phyloP scores from a whole-genome alignment of 148 eudicot genomes.

The Dysphania ambrosioides region DNA sequence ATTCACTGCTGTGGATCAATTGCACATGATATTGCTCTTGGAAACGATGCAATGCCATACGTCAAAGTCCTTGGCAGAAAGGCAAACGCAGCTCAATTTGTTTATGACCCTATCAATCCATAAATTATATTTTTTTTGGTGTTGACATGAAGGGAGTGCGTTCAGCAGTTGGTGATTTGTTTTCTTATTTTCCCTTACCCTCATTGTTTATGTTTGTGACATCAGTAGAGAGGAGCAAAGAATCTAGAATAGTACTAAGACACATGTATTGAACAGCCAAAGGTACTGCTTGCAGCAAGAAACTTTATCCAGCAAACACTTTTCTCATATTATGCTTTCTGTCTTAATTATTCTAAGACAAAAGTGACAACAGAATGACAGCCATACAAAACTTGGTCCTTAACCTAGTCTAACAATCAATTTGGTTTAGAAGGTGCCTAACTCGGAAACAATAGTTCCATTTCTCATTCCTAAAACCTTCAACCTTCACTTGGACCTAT shows the following conservation, averaged over 20 bases:
- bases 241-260: not conserved
- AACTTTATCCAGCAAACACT: not conserved
- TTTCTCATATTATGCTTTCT: not conserved
- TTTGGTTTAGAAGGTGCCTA: not conserved
- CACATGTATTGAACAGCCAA: not conserved
- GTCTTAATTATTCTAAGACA: conserved; percentile 1
- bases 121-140: too few relatives aligned
- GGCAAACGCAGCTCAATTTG: not conserved
- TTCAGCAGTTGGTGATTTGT: not conserved
- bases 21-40: not conserved
- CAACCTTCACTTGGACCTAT: not conserved
- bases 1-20: not conserved
- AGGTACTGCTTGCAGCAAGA: not conserved
- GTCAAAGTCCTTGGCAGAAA: not conserved
- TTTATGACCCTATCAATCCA: too few relatives aligned
- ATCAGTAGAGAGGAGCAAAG: not conserved
- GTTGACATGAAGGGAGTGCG: too few relatives aligned
- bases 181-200: not conserved
- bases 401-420: not conserved
- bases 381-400: not conserved
- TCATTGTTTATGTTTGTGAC: not conserved
- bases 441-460: not conserved
- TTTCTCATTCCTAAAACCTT: not conserved
- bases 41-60: not conserved
- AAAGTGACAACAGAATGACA: not conserved